Percentiles rank a stretch among this genome's conserved stretches.
Evolutionary conservation across 2,329 filamentous ascomycete genomes (phyloP).

Genomic region (Fusarium napiforme): DNA sequence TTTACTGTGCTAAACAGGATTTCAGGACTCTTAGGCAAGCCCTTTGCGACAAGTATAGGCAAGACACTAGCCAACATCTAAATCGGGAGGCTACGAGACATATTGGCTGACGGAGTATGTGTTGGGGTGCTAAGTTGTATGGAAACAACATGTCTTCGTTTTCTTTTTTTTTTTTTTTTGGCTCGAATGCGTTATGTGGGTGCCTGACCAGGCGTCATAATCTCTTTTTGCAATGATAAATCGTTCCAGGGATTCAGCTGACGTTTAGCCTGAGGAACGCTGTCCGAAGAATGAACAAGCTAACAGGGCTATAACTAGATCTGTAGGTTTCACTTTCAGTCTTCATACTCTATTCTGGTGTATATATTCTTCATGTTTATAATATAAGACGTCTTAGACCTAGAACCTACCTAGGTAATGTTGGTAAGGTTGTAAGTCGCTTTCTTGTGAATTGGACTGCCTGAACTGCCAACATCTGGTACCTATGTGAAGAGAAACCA

Average conservation of each 20-base stretch:
- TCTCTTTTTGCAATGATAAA: not conserved
- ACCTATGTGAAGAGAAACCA: not conserved
- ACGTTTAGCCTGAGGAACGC: not conserved
- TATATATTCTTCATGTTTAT: not conserved
- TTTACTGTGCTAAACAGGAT: not conserved
- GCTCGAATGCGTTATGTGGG: not conserved
- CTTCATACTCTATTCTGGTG: too few relatives aligned
- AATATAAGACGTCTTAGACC: not conserved
- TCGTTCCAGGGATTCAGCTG: not conserved
- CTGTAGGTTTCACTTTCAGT: too few relatives aligned
- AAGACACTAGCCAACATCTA: not conserved
- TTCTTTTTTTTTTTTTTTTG: not conserved
- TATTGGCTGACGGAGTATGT: not conserved
- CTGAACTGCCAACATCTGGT: not conserved
- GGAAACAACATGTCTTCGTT: not conserved
- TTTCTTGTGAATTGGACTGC: not conserved
- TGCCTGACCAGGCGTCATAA: not conserved
- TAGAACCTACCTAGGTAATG: not conserved
- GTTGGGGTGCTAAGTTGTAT: not conserved
- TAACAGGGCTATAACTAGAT: not conserved
- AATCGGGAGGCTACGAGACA: not conserved
- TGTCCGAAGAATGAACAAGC: not conserved
- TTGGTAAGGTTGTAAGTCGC: not conserved
- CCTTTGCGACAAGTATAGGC: not conserved
- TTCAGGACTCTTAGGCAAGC: not conserved